phyloP scores from a whole-genome alignment of 768 basidiomycete species.

The Rhodotorula kratochvilovae region DNA sequence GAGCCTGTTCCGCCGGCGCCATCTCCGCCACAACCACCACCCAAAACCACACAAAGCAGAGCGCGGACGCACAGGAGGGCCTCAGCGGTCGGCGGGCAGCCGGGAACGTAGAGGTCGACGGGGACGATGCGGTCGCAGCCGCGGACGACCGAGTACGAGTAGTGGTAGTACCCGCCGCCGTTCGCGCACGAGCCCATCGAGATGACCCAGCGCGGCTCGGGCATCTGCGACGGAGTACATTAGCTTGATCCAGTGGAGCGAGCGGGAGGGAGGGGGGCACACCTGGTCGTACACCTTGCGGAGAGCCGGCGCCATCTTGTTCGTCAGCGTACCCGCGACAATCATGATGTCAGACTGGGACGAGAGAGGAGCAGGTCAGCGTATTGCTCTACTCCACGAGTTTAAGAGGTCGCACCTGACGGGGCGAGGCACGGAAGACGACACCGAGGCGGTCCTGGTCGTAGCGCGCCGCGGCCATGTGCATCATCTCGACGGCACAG shows the following conservation, averaged over 20 bases:
- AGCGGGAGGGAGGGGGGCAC: not conserved
- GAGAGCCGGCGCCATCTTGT: constrained; percentile 99
- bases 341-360: constrained; percentile 94
- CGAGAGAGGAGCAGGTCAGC: not conserved
- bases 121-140: constrained; percentile 98
- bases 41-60: too few species aligned
- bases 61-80: constrained; percentile 70
- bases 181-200: constrained; percentile 99
- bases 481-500: constrained; percentile 99
- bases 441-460: constrained; percentile 97
- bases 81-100: constrained; percentile 87
- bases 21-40: too few species aligned
- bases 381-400: fast-evolving
- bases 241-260: too few species aligned
- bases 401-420: constrained; percentile 47
- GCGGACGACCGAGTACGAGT: constrained; percentile 96
- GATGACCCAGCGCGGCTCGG: constrained; percentile 97
- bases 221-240: constrained; percentile 76
- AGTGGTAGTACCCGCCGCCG: constrained; percentile 95
- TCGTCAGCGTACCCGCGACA: constrained; percentile 95
- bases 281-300: constrained; percentile 78
- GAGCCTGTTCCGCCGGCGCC: too few species aligned
- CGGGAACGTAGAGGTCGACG: constrained; percentile 96
- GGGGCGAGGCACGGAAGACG: constrained; percentile 97
- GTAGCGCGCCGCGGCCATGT: constrained; percentile 98